Percentiles rank a stretch among this genome's conserved stretches.
phyloP scores from a whole-genome alignment of 179 eudicot genomes.

The Sideroxylon spinosum region DNA sequence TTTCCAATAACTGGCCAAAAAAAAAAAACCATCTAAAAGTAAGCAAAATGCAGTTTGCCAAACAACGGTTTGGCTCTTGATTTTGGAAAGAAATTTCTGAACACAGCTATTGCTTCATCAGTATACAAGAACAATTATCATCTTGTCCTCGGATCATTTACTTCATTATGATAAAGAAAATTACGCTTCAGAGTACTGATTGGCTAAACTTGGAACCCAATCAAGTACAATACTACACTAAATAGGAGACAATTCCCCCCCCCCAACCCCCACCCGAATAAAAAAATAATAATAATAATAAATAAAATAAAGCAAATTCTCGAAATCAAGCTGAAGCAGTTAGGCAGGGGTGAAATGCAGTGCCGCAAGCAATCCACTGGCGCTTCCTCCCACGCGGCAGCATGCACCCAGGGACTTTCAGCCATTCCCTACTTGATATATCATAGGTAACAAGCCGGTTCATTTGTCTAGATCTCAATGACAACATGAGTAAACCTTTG shows the following conservation, averaged over 20 bases:
- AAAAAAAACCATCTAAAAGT: background rate
- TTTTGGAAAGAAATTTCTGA: too few relatives aligned
- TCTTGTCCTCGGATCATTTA: background rate
- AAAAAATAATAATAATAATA: too few relatives aligned
- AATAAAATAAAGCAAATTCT: background rate
- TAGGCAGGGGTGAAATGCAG: conserved; percentile 73
- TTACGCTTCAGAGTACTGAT: background rate
- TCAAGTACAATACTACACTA: too few relatives aligned
- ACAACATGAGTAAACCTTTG: conserved; percentile 75
- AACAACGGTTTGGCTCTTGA: too few relatives aligned
- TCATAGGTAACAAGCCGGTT: conserved; percentile 69
- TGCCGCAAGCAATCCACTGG: conserved; percentile 73
- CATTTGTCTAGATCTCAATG: conserved; percentile 67
- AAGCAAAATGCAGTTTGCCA: too few relatives aligned
- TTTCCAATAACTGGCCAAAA: background rate
- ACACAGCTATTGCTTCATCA: too few relatives aligned
- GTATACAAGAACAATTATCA: background rate
- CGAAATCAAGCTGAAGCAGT: conserved; percentile 44
- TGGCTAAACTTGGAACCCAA: conserved; percentile 1
- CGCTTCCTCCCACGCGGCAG: conserved; percentile 61
- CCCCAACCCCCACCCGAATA: too few relatives aligned
- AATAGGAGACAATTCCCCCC: too few relatives aligned
- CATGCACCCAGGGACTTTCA: conserved; percentile 62
- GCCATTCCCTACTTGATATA: conserved; percentile 61
- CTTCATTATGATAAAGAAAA: background rate